Evolutionary conservation across 2,329 filamentous ascomycete species (phyloP).

Genomic region (Xylariaceae sp.): DNA sequence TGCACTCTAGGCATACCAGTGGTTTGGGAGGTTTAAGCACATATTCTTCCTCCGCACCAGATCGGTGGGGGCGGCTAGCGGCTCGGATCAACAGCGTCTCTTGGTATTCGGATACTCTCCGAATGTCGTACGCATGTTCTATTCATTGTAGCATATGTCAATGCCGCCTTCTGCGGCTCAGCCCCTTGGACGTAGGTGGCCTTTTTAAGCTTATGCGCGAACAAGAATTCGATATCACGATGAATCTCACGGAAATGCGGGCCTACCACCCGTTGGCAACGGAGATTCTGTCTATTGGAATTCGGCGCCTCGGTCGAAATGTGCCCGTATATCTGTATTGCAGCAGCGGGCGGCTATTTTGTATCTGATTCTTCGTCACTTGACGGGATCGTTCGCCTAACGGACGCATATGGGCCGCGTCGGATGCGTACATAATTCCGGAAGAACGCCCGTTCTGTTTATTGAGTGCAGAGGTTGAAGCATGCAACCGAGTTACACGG

Average conservation of each 20-base stretch:
- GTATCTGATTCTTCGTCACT: slow-evolving; percentile 16
- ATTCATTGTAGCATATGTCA: background rate
- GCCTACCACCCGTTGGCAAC: slow-evolving; percentile 21
- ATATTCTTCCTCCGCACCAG: too few relatives aligned
- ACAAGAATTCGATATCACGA: slow-evolving; percentile 1
- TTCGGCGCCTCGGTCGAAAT: slow-evolving; percentile 13
- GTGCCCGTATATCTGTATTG: slow-evolving; percentile 8
- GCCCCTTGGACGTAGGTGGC: background rate
- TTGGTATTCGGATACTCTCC: too few relatives aligned
- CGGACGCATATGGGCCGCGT: background rate
- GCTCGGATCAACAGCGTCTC: background rate
- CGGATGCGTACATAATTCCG: background rate
- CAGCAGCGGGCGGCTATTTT: slow-evolving; percentile 20
- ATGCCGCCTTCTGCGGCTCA: background rate
- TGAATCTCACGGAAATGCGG: slow-evolving; percentile 19
- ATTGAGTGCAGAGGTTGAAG: background rate
- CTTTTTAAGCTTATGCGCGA: background rate
- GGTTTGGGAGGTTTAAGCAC: too few relatives aligned
- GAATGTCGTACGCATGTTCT: too few relatives aligned
- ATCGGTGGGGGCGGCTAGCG: background rate
- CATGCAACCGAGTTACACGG: background rate
- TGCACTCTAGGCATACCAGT: too few relatives aligned
- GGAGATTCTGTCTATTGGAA: slow-evolving; percentile 13
- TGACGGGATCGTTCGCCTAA: slow-evolving; percentile 10
- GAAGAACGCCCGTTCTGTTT: background rate